Evolutionary conservation across 805 yeast species (phyloP), one percentile per base, ranked within the genome.

Genomic region (Kluyveromyces lactis): DNA sequence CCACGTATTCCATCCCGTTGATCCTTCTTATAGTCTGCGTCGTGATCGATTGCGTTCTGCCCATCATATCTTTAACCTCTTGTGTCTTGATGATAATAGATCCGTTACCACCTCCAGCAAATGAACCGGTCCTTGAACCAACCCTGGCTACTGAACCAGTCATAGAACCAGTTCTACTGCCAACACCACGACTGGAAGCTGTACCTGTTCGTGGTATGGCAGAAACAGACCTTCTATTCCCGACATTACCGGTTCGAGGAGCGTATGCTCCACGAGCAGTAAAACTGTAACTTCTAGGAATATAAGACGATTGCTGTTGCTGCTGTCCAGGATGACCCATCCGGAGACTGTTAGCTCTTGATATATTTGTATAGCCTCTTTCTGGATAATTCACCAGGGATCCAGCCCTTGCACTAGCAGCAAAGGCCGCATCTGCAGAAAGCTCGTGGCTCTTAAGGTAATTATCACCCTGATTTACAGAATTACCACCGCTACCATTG

Each of bases 41-140:
- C 2, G 79, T 74, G 31, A 76, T 72, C 2, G 79, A 73, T 41
- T 62, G 67, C 0, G 81, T 75, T 30, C 78, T 64, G 0, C 81
- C 81, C 29, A 58, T 61, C 4, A 63, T 56, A 41, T 73, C 79
- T 41, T 63, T 63, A 19, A 73, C 72, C 46, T 67, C 71, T 9
- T 77, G 72, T 1, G 79, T 73, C 42, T 68, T 69, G 9, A 72
- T 67, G 6, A 73, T 65, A 19, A 65, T 53, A 12, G 56, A 38
- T n/a, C 31, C 38, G 18, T 18, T 42, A 6, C 24, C 24, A 9
- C 24, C 24, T 21, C n/a, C n/a, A 3, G 26, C 38, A 18, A 41
- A 19, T 13, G 40, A 57, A 39, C 58, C 54, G 32, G 56, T 44
- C 39, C 60, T 48, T n/a, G 60, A 49, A 6, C 24, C 24, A 9